Conservation (phyloP, 179 eudicot genomes). For the Patellifolia procumbens region DNA sequence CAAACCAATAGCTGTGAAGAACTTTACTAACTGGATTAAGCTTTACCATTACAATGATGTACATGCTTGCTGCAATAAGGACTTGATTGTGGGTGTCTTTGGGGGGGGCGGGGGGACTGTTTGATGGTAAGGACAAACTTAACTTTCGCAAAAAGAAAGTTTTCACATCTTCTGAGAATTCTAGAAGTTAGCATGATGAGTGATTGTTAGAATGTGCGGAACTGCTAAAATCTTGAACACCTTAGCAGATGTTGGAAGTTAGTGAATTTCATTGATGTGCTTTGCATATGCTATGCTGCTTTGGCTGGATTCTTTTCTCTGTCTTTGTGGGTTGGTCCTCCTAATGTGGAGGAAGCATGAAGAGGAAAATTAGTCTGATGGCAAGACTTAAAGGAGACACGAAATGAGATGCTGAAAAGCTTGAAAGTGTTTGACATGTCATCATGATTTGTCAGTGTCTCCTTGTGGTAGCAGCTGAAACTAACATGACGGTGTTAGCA, state of each 20-base stretch:
- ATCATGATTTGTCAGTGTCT: not conserved
- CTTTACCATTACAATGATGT: not conserved
- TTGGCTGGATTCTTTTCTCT: not conserved
- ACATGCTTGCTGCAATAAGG: not conserved
- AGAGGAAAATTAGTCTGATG: not conserved
- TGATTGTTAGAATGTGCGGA: not conserved
- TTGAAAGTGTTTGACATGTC: not conserved
- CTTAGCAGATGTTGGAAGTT: not conserved
- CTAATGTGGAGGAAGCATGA: not conserved
- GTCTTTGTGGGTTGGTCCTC: not conserved
- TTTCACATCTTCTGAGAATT: not conserved
- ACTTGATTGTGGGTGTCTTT: not conserved
- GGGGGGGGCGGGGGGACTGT: too few species aligned
- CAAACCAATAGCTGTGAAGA: not conserved
- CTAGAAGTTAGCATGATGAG: not conserved
- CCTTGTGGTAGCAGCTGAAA: not conserved
- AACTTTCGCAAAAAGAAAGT: not conserved
- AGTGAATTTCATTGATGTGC: not conserved
- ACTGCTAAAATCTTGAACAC: not conserved
- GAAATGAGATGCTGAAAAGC: not conserved
- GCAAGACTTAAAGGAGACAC: not conserved
- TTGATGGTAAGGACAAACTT: not conserved
- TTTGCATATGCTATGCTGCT: not conserved
- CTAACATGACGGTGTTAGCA: not conserved
- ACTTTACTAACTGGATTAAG: not conserved